These are phyloP conservation scores for Anethum foeniculum DNA, from an alignment of 140 eudicot genomes.

Conservation along the genomic window DNA sequence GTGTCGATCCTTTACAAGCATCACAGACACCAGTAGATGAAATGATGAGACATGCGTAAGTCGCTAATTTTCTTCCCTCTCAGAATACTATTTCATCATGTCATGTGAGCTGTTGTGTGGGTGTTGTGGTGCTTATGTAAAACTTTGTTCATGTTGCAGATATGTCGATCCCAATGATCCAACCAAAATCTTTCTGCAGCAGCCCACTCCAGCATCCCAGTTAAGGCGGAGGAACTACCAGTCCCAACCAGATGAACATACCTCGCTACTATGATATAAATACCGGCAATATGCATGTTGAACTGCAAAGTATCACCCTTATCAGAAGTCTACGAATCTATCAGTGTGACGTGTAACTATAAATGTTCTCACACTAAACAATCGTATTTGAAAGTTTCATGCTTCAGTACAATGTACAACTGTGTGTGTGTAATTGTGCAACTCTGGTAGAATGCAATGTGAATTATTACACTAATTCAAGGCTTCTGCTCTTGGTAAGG, in stretches of 20 bases:
- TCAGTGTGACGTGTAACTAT: neutral
- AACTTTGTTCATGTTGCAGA: slow-evolving; percentile 35
- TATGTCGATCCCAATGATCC: slow-evolving; percentile 97
- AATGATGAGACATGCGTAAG: slow-evolving; percentile 99
- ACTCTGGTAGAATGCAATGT: neutral
- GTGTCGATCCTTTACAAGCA: slow-evolving; percentile 75
- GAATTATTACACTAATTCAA: neutral
- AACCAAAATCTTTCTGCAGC: slow-evolving; percentile 84
- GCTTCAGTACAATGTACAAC: neutral
- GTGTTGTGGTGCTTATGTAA: neutral
- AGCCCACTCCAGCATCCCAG: slow-evolving; percentile 73
- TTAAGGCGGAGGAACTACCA: slow-evolving; percentile 87
- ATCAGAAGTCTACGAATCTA: neutral
- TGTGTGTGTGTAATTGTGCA: neutral
- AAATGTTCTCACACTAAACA: neutral
- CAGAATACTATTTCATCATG: neutral
- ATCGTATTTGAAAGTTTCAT: neutral
- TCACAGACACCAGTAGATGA: slow-evolving; percentile 96
- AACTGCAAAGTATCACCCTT: neutral
- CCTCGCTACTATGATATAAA: neutral
- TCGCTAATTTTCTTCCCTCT: slow-evolving; percentile 1
- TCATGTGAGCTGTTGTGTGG: neutral
- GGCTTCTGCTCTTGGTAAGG: neutral
- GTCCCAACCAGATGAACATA: slow-evolving; percentile 35
- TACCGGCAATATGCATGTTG: neutral